Base-by-base conservation (phyloP, 1,284 basidiomycete species). In the Neotropicomus parvogracilis region DNA sequence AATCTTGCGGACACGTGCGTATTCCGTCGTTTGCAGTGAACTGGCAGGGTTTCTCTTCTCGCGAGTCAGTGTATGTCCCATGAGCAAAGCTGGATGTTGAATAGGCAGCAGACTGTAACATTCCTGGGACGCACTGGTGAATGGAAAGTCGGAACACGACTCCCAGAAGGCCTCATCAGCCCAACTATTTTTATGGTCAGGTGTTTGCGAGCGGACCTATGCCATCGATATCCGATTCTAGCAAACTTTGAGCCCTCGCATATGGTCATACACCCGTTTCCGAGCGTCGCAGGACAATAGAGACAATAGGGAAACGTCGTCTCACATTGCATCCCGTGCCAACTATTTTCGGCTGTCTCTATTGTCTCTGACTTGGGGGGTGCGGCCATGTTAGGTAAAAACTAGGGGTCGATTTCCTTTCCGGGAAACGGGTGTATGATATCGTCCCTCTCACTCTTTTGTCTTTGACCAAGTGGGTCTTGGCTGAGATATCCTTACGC, bases 151-250 rank as follows among this genome's bases (percentile, higher is more conserved):
- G n/a, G n/a, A n/a, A n/a, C n/a, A n/a, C n/a, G n/a, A n/a, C n/a
- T n/a, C n/a, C n/a, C n/a, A n/a, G n/a, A n/a, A n/a, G n/a, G n/a
- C n/a, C n/a, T n/a, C n/a, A n/a, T n/a, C n/a, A n/a, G n/a, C n/a
- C n/a, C n/a, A n/a, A n/a, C 67, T 6, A 54, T 59, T 17, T 63
- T 77, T 40, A 70, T 73, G 6, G 39, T 59, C 5, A 67, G n/a
- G n/a, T n/a, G 26, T 13, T n/a, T n/a, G n/a, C n/a, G n/a, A n/a
- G n/a, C n/a, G n/a, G n/a, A n/a, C n/a, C n/a, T n/a, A n/a, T n/a
- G n/a, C n/a, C n/a, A n/a, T n/a, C n/a, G n/a, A n/a, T n/a, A n/a
- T n/a, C n/a, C n/a, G n/a, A n/a, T n/a, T n/a, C n/a, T n/a, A n/a
- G n/a, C n/a, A n/a, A n/a, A n/a, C 32, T 39, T 20, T 34, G n/a